Base-by-base conservation (phyloP, 2,329 filamentous ascomycete species). In the Davidsoniella eucalypti region DNA sequence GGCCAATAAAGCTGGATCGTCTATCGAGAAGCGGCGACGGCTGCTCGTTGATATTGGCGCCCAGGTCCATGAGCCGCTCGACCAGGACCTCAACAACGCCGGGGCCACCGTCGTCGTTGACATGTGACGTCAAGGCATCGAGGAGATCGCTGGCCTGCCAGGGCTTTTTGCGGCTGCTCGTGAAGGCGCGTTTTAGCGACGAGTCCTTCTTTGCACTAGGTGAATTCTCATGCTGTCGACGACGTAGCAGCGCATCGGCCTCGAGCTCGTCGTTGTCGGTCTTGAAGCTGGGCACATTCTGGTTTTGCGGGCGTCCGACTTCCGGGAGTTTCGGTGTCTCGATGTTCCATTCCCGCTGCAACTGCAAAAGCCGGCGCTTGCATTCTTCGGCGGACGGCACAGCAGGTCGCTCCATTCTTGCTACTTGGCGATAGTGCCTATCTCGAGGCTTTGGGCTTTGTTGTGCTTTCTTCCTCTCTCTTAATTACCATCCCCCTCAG, bases 61-160 rank as follows among this genome's bases (percentile, higher is more conserved):
- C 75, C 1, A 65, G 67, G 1, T 64, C 60, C 36, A 65, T 63
- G 33, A 78, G 61, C 59, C 71, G 73, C 3, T 60, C 63, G 26
- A 78, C 67, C 21, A 78, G 64, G 0, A 70, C 71, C 57, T 77
- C 71, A n/a, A 72, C 74, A 4, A 78, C 69, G 7, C 70, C 74
- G 0, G 74, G 67, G 0, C 71, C 67, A 10, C 73, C 73, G 14
- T 61, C 61, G 44, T 67, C 70, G 36, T 64, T 60, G 51, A 78
- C 65, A 57, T 74, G 72, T 40, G 63, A 61, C 44, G 69, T 63
- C 48, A 78, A 63, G 12, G 69, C 68, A 45, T 70, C 68, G 46
- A 76, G 70, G 17, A 77, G 67, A 54, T 77, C 69, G 41, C 65
- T 67, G 9, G 71, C 65, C 25, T 76, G 70, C 68, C 69, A 75